Evolutionary conservation across 805 yeast genomes (phyloP).

Genomic region (Candida cerambycidarum): DNA sequence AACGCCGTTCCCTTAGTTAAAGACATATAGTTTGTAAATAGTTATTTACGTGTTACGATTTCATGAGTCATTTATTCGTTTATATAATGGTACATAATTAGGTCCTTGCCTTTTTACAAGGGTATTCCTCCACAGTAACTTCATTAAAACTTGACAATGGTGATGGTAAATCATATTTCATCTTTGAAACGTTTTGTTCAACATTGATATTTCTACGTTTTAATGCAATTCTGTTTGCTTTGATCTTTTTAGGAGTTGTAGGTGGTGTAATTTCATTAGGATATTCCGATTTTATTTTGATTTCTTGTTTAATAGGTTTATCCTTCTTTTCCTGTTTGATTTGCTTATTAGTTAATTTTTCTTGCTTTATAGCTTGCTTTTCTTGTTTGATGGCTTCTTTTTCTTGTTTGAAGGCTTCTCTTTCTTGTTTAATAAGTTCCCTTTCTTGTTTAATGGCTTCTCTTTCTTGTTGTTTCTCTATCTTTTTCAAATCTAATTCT

Average conservation of each 20-base stretch:
- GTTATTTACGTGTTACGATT: too few species aligned
- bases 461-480: conserved; percentile 17
- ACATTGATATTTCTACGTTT: conserved; percentile 19
- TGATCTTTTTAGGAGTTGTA: conserved; percentile 13
- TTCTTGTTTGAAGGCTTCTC: conserved; percentile 10
- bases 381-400: conserved; percentile 9
- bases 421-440: conserved; percentile 10
- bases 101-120: not conserved
- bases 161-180: conserved; percentile 27
- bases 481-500: conserved; percentile 43
- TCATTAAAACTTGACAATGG: conserved; percentile 37
- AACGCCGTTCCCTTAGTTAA: too few species aligned
- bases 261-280: conserved; percentile 16
- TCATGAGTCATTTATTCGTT: too few species aligned
- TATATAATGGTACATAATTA: not conserved
- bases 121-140: conserved; percentile 12
- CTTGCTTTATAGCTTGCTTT: conserved; percentile 23
- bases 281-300: conserved; percentile 8
- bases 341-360: conserved; percentile 9
- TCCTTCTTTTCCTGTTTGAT: conserved; percentile 12
- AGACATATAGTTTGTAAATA: too few species aligned
- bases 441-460: conserved; percentile 9
- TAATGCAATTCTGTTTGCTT: conserved; percentile 14
- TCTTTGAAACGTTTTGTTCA: conserved; percentile 13
- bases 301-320: conserved; percentile 5